phyloP scores from a whole-genome alignment of 176 grass and related monocot genomes.

The Microstegium vimineum region DNA sequence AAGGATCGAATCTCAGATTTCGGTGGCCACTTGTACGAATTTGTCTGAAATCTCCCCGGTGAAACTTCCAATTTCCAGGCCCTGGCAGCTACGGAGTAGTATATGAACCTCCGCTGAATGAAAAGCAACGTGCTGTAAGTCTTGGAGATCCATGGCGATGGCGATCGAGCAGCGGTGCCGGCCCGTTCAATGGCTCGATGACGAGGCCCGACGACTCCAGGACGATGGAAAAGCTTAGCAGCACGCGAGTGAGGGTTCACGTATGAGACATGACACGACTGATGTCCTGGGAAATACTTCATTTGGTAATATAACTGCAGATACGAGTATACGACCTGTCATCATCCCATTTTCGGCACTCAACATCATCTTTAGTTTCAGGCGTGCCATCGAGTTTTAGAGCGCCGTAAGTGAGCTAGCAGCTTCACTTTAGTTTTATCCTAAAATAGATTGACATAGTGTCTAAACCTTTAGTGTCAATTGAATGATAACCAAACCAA shows the following conservation, averaged over 20 bases:
- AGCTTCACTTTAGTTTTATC: too few relatives aligned
- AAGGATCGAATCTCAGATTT: constrained; percentile 3
- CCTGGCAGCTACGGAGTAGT: neutral
- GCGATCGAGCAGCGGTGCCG: neutral
- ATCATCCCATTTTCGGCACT: neutral
- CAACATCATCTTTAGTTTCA: neutral
- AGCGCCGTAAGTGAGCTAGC: too few relatives aligned
- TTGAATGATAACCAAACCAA: too few relatives aligned
- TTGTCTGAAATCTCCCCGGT: neutral
- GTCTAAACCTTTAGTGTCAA: too few relatives aligned
- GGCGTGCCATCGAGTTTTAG: neutral
- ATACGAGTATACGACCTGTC: too few relatives aligned
- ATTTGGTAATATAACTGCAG: neutral
- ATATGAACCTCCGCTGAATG: neutral
- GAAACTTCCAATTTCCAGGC: neutral
- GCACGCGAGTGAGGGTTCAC: neutral
- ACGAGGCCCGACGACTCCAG: neutral
- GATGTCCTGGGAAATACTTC: neutral
- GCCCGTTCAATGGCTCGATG: neutral
- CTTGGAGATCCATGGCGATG: neutral
- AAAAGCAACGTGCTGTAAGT: neutral
- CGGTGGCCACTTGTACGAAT: neutral
- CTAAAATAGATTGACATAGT: too few relatives aligned
- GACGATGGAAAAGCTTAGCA: neutral
- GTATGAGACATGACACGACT: neutral